Percentiles rank a stretch among this genome's conserved stretches.
Evolutionary conservation across 179 eudicot species (phyloP).

Genomic region (Heliamphora pulchella): DNA sequence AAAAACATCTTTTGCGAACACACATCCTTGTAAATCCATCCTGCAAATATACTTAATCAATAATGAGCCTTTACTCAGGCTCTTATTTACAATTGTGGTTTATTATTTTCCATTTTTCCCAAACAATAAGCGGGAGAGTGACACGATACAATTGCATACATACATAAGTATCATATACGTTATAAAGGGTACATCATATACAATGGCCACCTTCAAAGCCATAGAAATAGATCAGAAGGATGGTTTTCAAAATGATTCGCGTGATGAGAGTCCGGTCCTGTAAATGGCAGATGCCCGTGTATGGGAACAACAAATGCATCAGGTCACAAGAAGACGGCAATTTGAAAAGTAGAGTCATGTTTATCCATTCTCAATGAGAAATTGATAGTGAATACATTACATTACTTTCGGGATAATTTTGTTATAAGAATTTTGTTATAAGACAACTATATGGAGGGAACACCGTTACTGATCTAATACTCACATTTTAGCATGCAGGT

Average conservation of each 20-base stretch:
- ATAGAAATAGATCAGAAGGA: not conserved
- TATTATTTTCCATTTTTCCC: not conserved
- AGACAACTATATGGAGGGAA: not conserved
- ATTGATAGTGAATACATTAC: not conserved
- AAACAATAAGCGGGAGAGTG: not conserved
- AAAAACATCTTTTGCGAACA: too few relatives aligned
- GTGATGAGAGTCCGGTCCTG: slow-evolving; percentile 18
- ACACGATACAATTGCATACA: slow-evolving; percentile 2
- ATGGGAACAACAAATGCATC: slow-evolving; percentile 7
- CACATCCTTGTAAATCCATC: not conserved
- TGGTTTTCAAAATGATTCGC: not conserved
- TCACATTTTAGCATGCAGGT: slow-evolving; percentile 56
- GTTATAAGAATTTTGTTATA: not conserved
- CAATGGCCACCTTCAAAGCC: not conserved
- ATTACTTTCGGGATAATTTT: not conserved
- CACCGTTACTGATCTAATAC: slow-evolving; percentile 15
- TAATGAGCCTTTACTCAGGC: not conserved
- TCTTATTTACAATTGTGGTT: not conserved
- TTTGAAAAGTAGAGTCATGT: not conserved
- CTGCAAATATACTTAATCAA: too few relatives aligned
- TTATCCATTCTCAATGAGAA: slow-evolving; percentile 2
- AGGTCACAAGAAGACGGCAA: slow-evolving; percentile 6
- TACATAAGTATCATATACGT: not conserved
- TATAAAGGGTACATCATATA: not conserved
- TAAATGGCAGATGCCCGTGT: slow-evolving; percentile 11